Percentiles rank a stretch among this genome's conserved stretches.
phyloP scores from a whole-genome alignment of 202 grass and related monocot species.

The Setaria italica region DNA sequence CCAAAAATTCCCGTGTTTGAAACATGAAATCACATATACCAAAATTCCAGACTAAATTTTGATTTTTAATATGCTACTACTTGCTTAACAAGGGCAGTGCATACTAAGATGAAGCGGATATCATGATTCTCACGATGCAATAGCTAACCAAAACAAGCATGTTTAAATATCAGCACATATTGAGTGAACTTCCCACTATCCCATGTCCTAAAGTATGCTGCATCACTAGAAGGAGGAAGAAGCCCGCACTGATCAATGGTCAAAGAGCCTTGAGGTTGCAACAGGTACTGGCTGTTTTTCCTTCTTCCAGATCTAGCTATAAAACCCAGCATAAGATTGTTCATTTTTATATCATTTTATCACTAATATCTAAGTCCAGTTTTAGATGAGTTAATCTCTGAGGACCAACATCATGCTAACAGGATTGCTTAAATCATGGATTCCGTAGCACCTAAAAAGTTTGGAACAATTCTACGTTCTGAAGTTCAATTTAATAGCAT shows the following conservation, averaged over 20 bases:
- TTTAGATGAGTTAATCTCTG: background rate
- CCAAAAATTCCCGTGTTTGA: background rate
- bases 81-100: background rate
- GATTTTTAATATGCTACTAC: background rate
- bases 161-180: background rate
- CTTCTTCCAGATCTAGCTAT: constrained; percentile 1
- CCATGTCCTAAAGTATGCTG: background rate
- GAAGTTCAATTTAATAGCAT: background rate
- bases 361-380: background rate
- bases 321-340: constrained; percentile 1
- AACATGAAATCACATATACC: background rate
- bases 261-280: background rate
- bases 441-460: background rate
- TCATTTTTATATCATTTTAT: background rate
- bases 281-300: background rate
- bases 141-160: constrained; percentile 10
- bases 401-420: background rate
- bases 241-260: background rate
- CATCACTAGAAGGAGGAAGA: background rate
- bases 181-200: background rate
- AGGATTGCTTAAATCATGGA: background rate
- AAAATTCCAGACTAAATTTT: background rate
- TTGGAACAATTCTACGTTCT: background rate
- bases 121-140: background rate
- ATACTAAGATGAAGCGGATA: constrained; percentile 19